Evolutionary conservation across 257 asterid species (phyloP).

Genomic region (Solanum sitiens): DNA sequence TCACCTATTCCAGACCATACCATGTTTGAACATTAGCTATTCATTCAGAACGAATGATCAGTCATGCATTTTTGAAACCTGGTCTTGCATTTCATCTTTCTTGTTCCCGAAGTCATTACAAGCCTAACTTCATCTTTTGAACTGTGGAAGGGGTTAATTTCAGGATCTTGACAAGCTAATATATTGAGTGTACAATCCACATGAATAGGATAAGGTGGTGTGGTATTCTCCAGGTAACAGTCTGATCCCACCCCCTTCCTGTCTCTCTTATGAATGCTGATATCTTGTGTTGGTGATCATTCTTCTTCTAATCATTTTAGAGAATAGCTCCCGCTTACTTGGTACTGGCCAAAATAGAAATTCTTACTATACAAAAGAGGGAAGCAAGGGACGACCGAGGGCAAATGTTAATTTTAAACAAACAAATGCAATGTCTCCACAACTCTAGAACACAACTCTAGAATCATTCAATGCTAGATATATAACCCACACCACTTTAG

Average conservation of each 20-base stretch:
- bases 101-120: background rate
- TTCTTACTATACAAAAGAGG: background rate
- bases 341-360: constrained; percentile 45
- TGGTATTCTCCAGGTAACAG: constrained; percentile 69
- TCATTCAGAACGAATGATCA: background rate
- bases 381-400: too few relatives aligned
- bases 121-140: background rate
- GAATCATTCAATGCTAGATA: too few relatives aligned
- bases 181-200: constrained; percentile 40
- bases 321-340: constrained; percentile 69
- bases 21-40: too few relatives aligned
- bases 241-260: background rate
- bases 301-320: constrained; percentile 18
- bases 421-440: too few relatives aligned
- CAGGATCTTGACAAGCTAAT: constrained; percentile 67
- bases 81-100: background rate
- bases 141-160: constrained; percentile 54
- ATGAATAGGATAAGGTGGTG: constrained; percentile 64
- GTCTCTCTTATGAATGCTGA: background rate
- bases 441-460: too few relatives aligned
- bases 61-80: background rate
- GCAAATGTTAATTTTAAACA: too few relatives aligned
- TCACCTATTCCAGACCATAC: background rate
- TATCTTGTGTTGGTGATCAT: background rate
- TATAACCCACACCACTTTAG: too few relatives aligned